Evolutionary conservation across 345 rosid species (phyloP).

Genomic region (Euphorbia tirucalli): DNA sequence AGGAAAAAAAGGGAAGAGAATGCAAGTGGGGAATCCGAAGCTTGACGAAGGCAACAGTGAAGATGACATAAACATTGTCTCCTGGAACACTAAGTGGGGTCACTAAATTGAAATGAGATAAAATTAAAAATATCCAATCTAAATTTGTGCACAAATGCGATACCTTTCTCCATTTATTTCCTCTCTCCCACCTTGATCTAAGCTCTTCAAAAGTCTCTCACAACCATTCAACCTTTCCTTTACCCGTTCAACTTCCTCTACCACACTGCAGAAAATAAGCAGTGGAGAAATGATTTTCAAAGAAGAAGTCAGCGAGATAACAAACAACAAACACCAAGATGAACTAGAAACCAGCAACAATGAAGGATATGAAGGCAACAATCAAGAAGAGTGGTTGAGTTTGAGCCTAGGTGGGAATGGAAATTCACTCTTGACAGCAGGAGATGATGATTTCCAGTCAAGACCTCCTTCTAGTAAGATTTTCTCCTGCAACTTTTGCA

Average conservation of each 20-base stretch:
- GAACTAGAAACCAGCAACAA: slow-evolving; percentile 18
- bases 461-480: slow-evolving; percentile 43
- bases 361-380: slow-evolving; percentile 25
- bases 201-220: slow-evolving; percentile 30
- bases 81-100: slow-evolving; percentile 43
- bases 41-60: slow-evolving; percentile 38
- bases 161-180: slow-evolving; percentile 37
- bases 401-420: slow-evolving; percentile 52
- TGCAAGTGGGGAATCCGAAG: slow-evolving; percentile 60
- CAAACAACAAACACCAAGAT: slow-evolving; percentile 16
- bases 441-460: slow-evolving; percentile 32
- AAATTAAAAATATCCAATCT: too few relatives aligned
- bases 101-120: slow-evolving; percentile 29
- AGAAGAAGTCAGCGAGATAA: slow-evolving; percentile 34
- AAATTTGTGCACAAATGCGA: slow-evolving; percentile 8
- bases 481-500: slow-evolving; percentile 72
- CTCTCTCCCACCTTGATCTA: slow-evolving; percentile 28
- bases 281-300: slow-evolving; percentile 39
- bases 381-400: slow-evolving; percentile 57
- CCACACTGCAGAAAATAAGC: background rate
- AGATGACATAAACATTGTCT: slow-evolving; percentile 48
- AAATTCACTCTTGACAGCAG: slow-evolving; percentile 36
- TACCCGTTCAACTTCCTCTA: slow-evolving; percentile 12
- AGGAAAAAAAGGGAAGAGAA: slow-evolving; percentile 22
- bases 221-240: slow-evolving; percentile 17